Percentiles rank a stretch among this genome's conserved stretches.
These are phyloP conservation scores for Cordyceps pruinosa DNA, from an alignment of 2,329 filamentous ascomycete species.

Conservation along the genomic window DNA sequence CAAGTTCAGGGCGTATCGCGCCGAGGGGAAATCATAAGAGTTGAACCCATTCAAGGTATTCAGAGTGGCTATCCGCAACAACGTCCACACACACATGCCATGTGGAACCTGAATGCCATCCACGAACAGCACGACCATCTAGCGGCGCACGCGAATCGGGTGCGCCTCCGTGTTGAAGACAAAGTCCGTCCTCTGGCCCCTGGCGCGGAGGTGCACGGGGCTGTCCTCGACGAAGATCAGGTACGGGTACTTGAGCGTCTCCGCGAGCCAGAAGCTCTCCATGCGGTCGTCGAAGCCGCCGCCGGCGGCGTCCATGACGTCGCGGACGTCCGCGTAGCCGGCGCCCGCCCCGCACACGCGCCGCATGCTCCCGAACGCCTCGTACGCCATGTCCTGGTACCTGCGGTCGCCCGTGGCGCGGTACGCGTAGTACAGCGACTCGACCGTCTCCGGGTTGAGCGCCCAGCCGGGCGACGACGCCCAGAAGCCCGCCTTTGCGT, in stretches of 20 bases:
- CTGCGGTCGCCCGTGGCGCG: slow-evolving; percentile 65
- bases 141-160: slow-evolving; percentile 19
- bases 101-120: too few relatives aligned
- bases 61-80: too few relatives aligned
- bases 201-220: slow-evolving; percentile 39
- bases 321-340: slow-evolving; percentile 57
- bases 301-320: slow-evolving; percentile 59
- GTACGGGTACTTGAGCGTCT: slow-evolving; percentile 80
- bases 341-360: slow-evolving; percentile 52
- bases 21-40: too few relatives aligned
- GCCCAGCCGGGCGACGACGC: slow-evolving; percentile 55
- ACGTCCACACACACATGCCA: too few relatives aligned
- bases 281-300: slow-evolving; percentile 61
- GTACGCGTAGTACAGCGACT: slow-evolving; percentile 83
- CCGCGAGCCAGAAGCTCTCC: slow-evolving; percentile 84
- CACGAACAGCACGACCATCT: too few relatives aligned
- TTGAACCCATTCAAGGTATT: too few relatives aligned
- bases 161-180: slow-evolving; percentile 46
- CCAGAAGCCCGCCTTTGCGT: slow-evolving; percentile 63
- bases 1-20: too few relatives aligned
- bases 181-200: slow-evolving; percentile 27
- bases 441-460: slow-evolving; percentile 72
- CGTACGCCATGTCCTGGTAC: slow-evolving; percentile 82
- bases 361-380: slow-evolving; percentile 65
- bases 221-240: slow-evolving; percentile 60